Conservation (phyloP, 108 stramenopile species). For the Skeletonema costatum region DNA sequence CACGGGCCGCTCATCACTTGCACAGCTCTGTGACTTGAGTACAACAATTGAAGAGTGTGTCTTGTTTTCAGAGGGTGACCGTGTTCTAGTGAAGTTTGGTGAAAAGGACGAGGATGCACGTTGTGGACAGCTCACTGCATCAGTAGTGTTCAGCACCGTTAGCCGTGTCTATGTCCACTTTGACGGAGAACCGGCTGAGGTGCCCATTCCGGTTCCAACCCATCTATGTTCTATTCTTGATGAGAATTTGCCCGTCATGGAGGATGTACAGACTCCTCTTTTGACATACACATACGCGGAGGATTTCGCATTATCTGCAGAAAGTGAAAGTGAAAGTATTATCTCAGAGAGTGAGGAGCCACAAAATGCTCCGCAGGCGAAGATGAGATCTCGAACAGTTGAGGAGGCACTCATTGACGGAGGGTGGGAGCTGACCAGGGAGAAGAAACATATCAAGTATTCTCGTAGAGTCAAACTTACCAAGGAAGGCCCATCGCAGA, state of each 20-base stretch:
- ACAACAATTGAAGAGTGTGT: neutral
- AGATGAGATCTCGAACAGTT: constrained; percentile 1
- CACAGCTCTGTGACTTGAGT: neutral
- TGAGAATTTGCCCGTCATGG: neutral
- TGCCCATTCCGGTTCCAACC: neutral
- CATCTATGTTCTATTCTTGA: constrained; percentile 2
- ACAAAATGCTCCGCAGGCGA: neutral
- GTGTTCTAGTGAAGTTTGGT: neutral
- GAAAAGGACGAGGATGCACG: neutral
- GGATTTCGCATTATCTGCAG: neutral
- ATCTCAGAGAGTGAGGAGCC: neutral
- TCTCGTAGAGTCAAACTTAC: neutral
- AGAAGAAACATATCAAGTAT: constrained; percentile 3
- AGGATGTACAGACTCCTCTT: too few relatives aligned
- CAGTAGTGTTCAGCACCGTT: neutral
- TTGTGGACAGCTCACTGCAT: neutral
- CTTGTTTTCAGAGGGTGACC: neutral
- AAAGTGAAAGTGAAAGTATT: neutral
- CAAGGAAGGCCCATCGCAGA: neutral
- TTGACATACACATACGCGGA: neutral
- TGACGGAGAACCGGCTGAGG: constrained; percentile 1
- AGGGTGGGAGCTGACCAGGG: neutral
- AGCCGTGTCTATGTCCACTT: neutral
- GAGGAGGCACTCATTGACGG: constrained; percentile 5
- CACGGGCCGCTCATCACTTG: neutral